These are phyloP conservation scores for Plasmodium blacklocki DNA, from an alignment of 169 alveolate species.

Conservation along the genomic window DNA sequence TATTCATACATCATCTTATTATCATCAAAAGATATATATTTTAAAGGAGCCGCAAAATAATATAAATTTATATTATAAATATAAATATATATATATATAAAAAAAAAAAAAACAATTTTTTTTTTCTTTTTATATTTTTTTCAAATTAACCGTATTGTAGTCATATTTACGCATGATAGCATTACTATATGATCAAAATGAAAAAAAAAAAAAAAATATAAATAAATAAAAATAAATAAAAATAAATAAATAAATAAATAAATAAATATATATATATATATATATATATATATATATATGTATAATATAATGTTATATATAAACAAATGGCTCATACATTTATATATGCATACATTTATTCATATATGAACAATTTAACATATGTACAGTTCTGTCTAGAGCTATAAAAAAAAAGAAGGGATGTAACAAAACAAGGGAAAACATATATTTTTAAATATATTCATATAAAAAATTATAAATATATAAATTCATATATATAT, in stretches of 20 bases:
- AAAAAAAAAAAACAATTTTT: no score
- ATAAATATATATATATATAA: no score
- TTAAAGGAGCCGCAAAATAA: no score
- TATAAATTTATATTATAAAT: no score
- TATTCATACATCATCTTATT: no score
- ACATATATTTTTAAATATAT: not conserved
- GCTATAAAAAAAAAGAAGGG: slow-evolving; percentile 26
- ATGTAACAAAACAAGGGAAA: not conserved
- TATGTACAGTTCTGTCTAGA: slow-evolving; percentile 37
- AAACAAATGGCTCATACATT: not conserved
- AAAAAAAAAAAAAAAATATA: slow-evolving; percentile 42
- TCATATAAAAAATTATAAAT: not conserved
- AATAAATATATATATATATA: not conserved
- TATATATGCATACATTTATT: slow-evolving; percentile 4
- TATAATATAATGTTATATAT: not conserved
- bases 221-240: not conserved
- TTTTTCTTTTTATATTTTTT: slow-evolving; percentile 22
- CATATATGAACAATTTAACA: not conserved
- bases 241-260: not conserved
- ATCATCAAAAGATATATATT: no score
- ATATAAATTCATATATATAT: not conserved
- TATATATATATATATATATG: not conserved
- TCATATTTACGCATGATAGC: slow-evolving; percentile 78
- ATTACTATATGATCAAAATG: slow-evolving; percentile 51
- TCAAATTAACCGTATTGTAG: slow-evolving; percentile 77